Evolutionary conservation across 179 eudicot species (phyloP).

Genomic region (Sideroxylon spinosum): DNA sequence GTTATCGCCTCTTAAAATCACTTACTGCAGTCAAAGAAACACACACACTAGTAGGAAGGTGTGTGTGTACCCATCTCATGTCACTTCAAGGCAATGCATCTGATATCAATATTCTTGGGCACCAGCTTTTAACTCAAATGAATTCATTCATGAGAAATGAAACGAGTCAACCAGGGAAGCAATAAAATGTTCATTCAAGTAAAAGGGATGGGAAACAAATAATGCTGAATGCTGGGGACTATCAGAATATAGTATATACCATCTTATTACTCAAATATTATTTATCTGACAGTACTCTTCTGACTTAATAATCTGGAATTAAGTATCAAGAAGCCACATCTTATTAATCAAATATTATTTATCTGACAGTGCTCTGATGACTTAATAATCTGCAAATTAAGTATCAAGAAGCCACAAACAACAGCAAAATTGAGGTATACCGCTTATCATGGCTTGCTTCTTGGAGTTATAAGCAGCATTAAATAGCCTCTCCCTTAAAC

Average conservation of each 20-base stretch:
- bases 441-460: constrained; percentile 81
- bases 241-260: not conserved
- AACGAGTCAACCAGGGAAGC: constrained; percentile 6
- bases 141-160: not conserved
- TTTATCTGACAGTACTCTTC: not conserved
- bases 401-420: not conserved
- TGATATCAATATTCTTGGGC: not conserved
- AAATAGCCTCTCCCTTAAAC: constrained; percentile 68
- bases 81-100: not conserved
- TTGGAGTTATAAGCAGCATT: constrained; percentile 87
- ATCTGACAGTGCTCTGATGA: not conserved
- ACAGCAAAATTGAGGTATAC: constrained; percentile 32
- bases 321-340: too few relatives aligned
- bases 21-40: too few relatives aligned
- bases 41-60: too few relatives aligned
- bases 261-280: not conserved
- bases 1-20: too few relatives aligned
- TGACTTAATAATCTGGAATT: not conserved
- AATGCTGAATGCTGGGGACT: not conserved
- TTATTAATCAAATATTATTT: not conserved
- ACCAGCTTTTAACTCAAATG: not conserved
- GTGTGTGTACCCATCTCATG: too few relatives aligned
- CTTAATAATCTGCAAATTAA: not conserved
- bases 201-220: not conserved
- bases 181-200: not conserved